These are phyloP conservation scores for Trametes meyenii DNA, from an alignment of 768 basidiomycete genomes.

Conservation along the genomic window DNA sequence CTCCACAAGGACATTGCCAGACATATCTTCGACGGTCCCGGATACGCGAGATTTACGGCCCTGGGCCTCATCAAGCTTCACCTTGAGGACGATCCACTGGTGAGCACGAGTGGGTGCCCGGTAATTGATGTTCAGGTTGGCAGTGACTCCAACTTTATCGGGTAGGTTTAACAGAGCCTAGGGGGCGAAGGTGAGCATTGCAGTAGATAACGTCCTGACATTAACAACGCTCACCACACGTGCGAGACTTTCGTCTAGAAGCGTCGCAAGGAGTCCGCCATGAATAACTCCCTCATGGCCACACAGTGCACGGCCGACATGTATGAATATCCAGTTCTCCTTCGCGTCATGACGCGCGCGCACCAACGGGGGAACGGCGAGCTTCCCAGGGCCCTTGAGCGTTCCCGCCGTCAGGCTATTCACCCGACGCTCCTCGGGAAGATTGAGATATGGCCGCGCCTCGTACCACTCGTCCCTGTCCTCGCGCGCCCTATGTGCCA, in stretches of 20 bases:
- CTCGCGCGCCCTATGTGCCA: slow-evolving; percentile 47
- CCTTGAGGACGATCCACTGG: slow-evolving; percentile 85
- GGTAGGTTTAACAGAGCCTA: slow-evolving; percentile 88
- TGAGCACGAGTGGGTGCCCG: slow-evolving; percentile 88
- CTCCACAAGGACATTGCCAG: slow-evolving; percentile 83
- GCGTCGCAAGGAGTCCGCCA: slow-evolving; percentile 87
- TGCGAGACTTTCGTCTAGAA: slow-evolving; percentile 84
- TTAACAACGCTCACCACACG: slow-evolving; percentile 60
- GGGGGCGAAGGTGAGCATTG: neutral
- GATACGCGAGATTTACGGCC: slow-evolving; percentile 79
- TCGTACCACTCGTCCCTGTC: slow-evolving; percentile 74
- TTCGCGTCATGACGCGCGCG: slow-evolving; percentile 75
- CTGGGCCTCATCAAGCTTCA: slow-evolving; percentile 62
- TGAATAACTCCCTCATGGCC: slow-evolving; percentile 96
- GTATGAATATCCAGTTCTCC: slow-evolving; percentile 71
- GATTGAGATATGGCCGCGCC: slow-evolving; percentile 68
- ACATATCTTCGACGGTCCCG: slow-evolving; percentile 74
- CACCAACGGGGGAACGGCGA: slow-evolving; percentile 80
- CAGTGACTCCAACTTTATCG: slow-evolving; percentile 91
- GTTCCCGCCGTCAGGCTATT: slow-evolving; percentile 87
- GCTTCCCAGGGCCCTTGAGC: slow-evolving; percentile 83
- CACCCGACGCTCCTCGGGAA: slow-evolving; percentile 72
- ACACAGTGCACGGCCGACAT: slow-evolving; percentile 85
- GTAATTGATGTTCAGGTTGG: slow-evolving; percentile 80
- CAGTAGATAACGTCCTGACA: neutral